Conservation (phyloP, 73 alveolate genomes). For the Symbiodinium pilosum region DNA sequence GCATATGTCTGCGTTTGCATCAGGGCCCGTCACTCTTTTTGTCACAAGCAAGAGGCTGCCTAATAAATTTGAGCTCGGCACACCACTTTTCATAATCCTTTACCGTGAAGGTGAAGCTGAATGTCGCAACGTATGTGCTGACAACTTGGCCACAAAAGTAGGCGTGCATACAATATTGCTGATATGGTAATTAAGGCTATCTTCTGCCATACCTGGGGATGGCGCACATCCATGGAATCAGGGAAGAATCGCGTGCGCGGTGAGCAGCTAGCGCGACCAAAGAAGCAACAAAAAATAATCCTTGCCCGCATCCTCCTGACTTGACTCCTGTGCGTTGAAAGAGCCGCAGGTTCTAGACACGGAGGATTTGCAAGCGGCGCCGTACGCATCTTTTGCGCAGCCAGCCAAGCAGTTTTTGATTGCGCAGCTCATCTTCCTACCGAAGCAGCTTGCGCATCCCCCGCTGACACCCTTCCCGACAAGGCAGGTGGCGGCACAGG, state of each 20-base stretch:
- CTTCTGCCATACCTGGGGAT: neutral
- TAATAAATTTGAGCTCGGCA: too few relatives aligned
- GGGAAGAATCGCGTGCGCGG: neutral
- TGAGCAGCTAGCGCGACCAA: neutral
- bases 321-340: neutral
- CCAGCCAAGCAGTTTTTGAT: slow-evolving; percentile 23
- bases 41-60: too few relatives aligned
- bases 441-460: slow-evolving; percentile 50
- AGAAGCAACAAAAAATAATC: neutral
- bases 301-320: neutral
- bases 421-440: slow-evolving; percentile 54
- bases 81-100: too few relatives aligned
- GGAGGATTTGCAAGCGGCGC: slow-evolving; percentile 28
- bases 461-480: slow-evolving; percentile 28
- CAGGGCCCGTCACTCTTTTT: too few relatives aligned
- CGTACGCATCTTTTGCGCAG: slow-evolving; percentile 54
- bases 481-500: slow-evolving; percentile 43
- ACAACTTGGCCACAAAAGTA: neutral
- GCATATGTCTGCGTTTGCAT: too few relatives aligned
- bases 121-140: slow-evolving; percentile 15
- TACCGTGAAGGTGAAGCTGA: too few relatives aligned
- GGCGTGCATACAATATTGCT: neutral
- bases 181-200: neutral
- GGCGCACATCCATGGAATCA: neutral
- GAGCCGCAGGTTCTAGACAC: slow-evolving; percentile 55